These are phyloP conservation scores for Fusarium heterosporum DNA, from an alignment of 2,329 filamentous ascomycete genomes.

Conservation along the genomic window DNA sequence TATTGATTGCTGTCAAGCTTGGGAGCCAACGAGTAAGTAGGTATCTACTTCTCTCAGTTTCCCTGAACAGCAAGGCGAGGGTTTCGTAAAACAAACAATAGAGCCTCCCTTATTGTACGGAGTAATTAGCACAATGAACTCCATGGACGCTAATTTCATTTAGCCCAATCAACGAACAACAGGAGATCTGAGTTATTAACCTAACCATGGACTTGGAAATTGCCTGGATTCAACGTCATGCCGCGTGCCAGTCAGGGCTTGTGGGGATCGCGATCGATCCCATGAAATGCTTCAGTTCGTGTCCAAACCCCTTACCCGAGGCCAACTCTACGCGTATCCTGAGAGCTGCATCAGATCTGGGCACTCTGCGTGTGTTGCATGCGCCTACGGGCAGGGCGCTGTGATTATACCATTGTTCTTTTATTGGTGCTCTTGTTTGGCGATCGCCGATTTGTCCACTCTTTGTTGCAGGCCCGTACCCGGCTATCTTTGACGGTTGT, in stretches of 20 bases:
- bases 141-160: constrained; percentile 23
- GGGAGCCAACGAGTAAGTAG: too few species aligned
- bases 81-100: neutral
- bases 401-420: constrained; percentile 4
- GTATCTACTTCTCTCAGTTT: neutral
- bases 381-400: constrained; percentile 19
- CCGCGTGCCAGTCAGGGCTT: constrained; percentile 27
- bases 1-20: too few species aligned
- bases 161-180: constrained; percentile 16
- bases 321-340: constrained; percentile 11
- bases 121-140: neutral
- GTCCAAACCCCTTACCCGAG: constrained; percentile 1
- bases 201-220: constrained; percentile 25
- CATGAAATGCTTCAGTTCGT: constrained; percentile 12
- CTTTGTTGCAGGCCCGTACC: constrained; percentile 10
- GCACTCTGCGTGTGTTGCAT: constrained; percentile 13
- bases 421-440: constrained; percentile 20
- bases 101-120: neutral
- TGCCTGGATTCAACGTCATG: constrained; percentile 25
- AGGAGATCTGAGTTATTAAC: constrained; percentile 8
- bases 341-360: constrained; percentile 27
- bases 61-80: neutral
- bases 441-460: constrained; percentile 26
- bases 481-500: constrained; percentile 11
- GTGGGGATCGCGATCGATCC: constrained; percentile 16